Base-by-base conservation (phyloP, 2,329 filamentous ascomycete genomes). In the Penicillium sp. region DNA sequence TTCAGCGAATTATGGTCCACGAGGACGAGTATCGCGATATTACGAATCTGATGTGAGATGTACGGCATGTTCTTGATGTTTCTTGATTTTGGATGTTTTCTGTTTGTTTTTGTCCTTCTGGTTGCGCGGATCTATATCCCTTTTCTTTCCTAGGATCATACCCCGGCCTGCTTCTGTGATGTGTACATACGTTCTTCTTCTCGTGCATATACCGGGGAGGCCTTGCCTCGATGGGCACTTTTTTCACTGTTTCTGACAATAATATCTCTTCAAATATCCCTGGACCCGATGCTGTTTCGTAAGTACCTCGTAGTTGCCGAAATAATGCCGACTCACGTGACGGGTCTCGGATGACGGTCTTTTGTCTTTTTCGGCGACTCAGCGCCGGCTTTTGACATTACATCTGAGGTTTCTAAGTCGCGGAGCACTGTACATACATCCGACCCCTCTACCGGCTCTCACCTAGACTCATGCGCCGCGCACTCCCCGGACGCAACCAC, bases 1-100 rank as follows among this genome's bases (percentile, higher is more conserved):
- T 63, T 58, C 59, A 63, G 63, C 66, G 67, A 61, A 58, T 60
- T 51, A 59, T 59, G 49, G 47, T 58, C 56, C 55, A 43, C 42
- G 47, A 60, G 42, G 60, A 59, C 48, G 56, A 61, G 58, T 40
- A 59, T 58, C 59, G 62, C 46, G 61, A 64, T 69, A 62, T 67
- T 61, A 70, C 66, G 67, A 71, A 64, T 66, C 67, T 67, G 61
- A 71, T 67, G 68, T 59, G 62, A 65, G 59, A 70, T 71, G 68
- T 70, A 70, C 58, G 56, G 54, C 61, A 62, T 64, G 62, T 55
- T 57, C 62, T 60, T 39, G 44, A 14, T 29, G 21, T 59, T 54
- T 58, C 54, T 55, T 42, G 47, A 36, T 57, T 56, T 51, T 61
- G 51, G 47, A 54, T 39, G 27, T 21, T 44, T 34, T 36, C 47